Evolutionary conservation across 2,329 filamentous ascomycete species (phyloP).

Genomic region (Immersiporthe knoxdaviesiana): DNA sequence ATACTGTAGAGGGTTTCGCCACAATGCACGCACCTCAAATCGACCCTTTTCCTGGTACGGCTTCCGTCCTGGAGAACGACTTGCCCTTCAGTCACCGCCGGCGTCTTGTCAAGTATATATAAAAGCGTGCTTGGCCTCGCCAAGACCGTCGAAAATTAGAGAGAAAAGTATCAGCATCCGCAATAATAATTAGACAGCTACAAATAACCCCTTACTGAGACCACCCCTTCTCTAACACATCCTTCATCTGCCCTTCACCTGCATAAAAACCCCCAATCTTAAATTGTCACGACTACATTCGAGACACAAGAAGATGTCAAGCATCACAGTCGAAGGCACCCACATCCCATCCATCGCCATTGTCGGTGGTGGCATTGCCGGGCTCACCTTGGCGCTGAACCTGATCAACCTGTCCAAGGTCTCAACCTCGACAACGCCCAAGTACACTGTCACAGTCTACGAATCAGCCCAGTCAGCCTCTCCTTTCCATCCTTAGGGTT

Average conservation of each 20-base stretch:
- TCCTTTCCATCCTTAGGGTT: neutral
- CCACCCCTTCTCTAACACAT: too few species aligned
- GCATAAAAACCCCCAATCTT: neutral
- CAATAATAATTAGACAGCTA: neutral
- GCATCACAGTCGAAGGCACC: neutral
- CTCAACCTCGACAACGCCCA: conserved; percentile 13
- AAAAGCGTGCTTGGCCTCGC: neutral
- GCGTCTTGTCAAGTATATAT: neutral
- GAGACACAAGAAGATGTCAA: neutral
- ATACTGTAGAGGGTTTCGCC: neutral
- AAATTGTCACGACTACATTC: neutral
- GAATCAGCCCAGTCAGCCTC: conserved; percentile 49
- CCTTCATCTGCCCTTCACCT: neutral
- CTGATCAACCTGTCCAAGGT: conserved; percentile 38
- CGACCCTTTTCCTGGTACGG: neutral
- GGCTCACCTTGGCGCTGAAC: conserved; percentile 51
- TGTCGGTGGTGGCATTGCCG: conserved; percentile 62
- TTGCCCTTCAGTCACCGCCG: neutral
- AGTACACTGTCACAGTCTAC: conserved; percentile 47
- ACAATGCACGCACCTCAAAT: neutral
- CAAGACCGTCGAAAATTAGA: neutral
- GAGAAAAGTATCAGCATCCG: neutral
- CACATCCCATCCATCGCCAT: conserved; percentile 49
- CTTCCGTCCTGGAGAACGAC: neutral
- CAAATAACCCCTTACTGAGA: neutral